Base-by-base conservation (phyloP, 176 grass and related monocot species). In the Themeda triandra region DNA sequence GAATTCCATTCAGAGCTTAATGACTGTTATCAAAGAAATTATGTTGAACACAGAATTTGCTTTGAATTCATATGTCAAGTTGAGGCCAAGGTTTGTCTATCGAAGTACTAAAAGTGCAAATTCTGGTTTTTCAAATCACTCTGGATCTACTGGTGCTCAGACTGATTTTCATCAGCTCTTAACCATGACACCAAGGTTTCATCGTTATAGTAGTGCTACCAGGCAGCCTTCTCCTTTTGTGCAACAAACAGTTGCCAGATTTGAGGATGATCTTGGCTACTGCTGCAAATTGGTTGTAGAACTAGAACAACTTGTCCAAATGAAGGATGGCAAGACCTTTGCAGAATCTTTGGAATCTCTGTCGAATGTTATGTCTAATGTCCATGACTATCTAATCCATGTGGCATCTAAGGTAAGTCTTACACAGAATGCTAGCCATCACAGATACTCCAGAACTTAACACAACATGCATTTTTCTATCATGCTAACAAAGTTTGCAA, bases 371-470 rank as follows among this genome's bases (percentile, higher is more conserved):
- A 81, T 98, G 63, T 90, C 91, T 12, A 90, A 98, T 81, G 64
- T 95, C 73, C 86, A 93, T 72, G 96, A 89, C 72, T 98, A 92
- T 90, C 85, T 95, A 71, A 92, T 98, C n/a, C 82, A 92, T 91
- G 89, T 93, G 85, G 91, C 93, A 63, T 86, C 93, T 54, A 92
- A 98, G 96, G 96, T 98, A 88, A 85, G 6, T 71, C 27, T 49
- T 17, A 13, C 17, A 73, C 10, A 53, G 29, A 40, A 28, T 19
- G 32, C 9, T 58, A 62, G 54, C 51, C n/a, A 75, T 9, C 32
- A 69, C 36, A 82, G 2, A 41, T 37, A 76, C 25, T 82, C 45
- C 44, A 33, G 27, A 25, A 66, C 44, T 65, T 8, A 44, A 56
- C 25, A 40, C 23, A 6, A 19, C 76, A 54, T 40, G 15, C 13